Percentiles rank a stretch among this genome's conserved stretches.
Conservation (phyloP, 1,284 basidiomycete species). For the Caloboletus firmus region DNA sequence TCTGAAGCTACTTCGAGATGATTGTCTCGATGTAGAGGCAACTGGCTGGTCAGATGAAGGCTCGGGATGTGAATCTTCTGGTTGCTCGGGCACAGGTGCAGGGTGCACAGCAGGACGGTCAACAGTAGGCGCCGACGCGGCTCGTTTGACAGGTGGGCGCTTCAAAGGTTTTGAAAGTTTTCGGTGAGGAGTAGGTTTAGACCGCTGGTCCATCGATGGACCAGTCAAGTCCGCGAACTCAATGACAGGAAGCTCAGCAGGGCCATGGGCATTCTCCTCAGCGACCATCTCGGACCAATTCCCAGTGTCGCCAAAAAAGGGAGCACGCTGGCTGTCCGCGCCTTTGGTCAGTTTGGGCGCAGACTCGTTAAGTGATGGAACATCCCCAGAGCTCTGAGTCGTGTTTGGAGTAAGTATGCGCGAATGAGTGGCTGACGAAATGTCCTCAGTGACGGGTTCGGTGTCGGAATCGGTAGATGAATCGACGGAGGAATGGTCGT, state of each 20-base stretch:
- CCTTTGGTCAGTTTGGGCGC: constrained; percentile 24
- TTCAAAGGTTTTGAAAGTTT: constrained; percentile 40
- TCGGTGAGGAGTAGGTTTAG: constrained; percentile 34
- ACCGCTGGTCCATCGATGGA: constrained; percentile 35
- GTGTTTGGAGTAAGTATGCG: constrained; percentile 62
- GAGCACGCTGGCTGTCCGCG: constrained; percentile 35
- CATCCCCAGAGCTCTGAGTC: constrained; percentile 55
- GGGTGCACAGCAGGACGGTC: constrained; percentile 28
- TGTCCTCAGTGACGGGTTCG: constrained; percentile 62
- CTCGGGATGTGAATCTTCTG: constrained; percentile 24
- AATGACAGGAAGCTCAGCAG: constrained; percentile 71
- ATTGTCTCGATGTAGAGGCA: constrained; percentile 38
- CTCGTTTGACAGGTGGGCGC: constrained; percentile 33
- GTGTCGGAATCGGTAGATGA: constrained; percentile 68
- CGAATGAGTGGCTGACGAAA: constrained; percentile 47
- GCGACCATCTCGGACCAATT: constrained; percentile 84
- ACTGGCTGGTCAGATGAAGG: constrained; percentile 32
- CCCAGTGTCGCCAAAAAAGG: constrained; percentile 54
- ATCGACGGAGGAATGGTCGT: constrained; percentile 52
- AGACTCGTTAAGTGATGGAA: constrained; percentile 27
- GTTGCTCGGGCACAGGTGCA: constrained; percentile 27
- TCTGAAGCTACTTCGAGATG: constrained; percentile 25
- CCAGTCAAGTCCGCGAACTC: constrained; percentile 70
- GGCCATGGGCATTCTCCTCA: constrained; percentile 60
- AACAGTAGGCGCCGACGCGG: constrained; percentile 29